Evolutionary conservation across 1,139 yeast species (phyloP).

Genomic region (Arxiozyma slooffiae): DNA sequence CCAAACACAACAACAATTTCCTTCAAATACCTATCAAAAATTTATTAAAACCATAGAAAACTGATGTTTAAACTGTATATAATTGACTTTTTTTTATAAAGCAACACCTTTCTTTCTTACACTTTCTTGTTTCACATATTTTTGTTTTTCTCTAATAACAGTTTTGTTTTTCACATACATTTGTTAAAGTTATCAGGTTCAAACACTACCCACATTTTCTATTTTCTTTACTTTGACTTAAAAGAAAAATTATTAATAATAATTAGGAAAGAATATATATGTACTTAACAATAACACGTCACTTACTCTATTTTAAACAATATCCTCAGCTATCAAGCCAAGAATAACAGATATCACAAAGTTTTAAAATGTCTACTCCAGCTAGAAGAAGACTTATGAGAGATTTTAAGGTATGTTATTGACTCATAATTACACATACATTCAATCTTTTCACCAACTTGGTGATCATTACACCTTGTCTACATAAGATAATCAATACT

Average conservation of each 20-base stretch:
- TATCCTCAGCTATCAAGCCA: background rate
- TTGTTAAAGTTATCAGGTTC: too few species aligned
- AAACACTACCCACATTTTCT: background rate
- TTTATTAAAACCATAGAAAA: background rate
- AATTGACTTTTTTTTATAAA: too few species aligned
- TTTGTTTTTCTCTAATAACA: background rate
- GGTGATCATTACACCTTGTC: background rate
- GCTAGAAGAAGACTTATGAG: constrained; percentile 98
- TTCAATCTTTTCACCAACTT: background rate
- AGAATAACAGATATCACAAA: background rate
- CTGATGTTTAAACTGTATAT: too few species aligned
- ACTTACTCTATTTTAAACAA: too few species aligned
- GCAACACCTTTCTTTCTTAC: background rate
- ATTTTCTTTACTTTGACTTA: background rate
- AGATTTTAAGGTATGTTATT: constrained; percentile 70
- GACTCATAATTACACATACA: background rate
- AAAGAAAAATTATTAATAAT: background rate
- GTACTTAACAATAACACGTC: background rate
- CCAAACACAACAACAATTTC: background rate
- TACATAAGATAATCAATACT: background rate
- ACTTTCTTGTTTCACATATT: background rate
- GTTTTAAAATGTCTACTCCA: constrained; percentile 72
- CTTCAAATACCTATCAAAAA: too few species aligned
- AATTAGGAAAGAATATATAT: too few species aligned
- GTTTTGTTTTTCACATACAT: too few species aligned